Base-by-base conservation (phyloP, 2,329 filamentous ascomycete genomes). In the Diaporthe capsici region DNA sequence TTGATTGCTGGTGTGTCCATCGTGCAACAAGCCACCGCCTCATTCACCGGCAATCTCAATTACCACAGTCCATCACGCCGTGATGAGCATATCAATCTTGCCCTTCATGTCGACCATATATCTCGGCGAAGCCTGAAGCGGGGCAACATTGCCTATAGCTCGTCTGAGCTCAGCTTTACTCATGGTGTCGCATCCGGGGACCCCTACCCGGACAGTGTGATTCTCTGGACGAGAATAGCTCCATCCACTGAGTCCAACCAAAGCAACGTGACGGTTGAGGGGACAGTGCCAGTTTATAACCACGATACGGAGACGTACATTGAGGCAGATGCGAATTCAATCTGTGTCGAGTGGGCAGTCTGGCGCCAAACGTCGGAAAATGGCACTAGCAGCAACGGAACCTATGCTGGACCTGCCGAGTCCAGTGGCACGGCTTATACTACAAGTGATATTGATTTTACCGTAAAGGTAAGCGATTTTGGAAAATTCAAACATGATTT, bases 381-480 rank as follows among this genome's bases (percentile, higher is more conserved):
- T 31, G 20, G n/a, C 8, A 53, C 28, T 13, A 2, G 12, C 17
- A 86, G 87, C 17, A 83, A 84, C 31, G 87, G 88, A 78, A 81
- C 86, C 61, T 82, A 84, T 28, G 72, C 81, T 22, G 76, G 80
- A 2, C 74, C 76, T 3, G 84, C 89, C 8, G 89, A 90, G 3
- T 86, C 88, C 71, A 85, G 84, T 1, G 93, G 93, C 10, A 89
- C 84, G 53, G 92, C 88, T 1, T 94, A 92, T 80, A 95, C 93
- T 0, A 93, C 89, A 44, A 93, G 90, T 1, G 93, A 95, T 80
- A 90, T 95, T 68, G 94, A 95, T 81, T 95, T 92, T 81, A 95
- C 93, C 0, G 86, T 95, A 76, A 94, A 94, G 87, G 91, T 91
- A 81, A 71, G 76, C 47, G 4, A 5, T 15, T 0, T 0, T 20